Percentiles rank a stretch among this genome's conserved stretches.
These are phyloP conservation scores for Drosera spatulata DNA, from an alignment of 179 eudicot species.

Conservation along the genomic window DNA sequence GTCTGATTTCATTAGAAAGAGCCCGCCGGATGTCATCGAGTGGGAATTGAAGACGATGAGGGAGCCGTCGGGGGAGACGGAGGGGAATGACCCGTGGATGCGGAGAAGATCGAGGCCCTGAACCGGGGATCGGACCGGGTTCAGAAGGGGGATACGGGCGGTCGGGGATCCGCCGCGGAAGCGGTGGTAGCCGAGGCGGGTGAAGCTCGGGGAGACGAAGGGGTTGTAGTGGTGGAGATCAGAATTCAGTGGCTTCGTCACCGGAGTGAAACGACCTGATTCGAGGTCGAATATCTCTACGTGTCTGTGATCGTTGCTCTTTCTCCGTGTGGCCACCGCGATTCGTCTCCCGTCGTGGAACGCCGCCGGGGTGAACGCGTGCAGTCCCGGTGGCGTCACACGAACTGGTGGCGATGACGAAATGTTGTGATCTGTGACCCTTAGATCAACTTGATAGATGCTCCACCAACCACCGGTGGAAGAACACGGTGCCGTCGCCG, in stretches of 20 bases:
- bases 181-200: conserved; percentile 59
- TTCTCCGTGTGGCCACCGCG: conserved; percentile 63
- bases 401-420: conserved; percentile 46
- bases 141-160: conserved; percentile 37
- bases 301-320: conserved; percentile 49
- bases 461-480: conserved; percentile 95
- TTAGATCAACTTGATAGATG: conserved; percentile 34
- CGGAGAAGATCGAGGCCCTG: conserved; percentile 40
- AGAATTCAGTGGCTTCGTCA: conserved; percentile 46
- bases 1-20: conserved; percentile 42
- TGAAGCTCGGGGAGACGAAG: conserved; percentile 47
- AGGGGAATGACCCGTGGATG: conserved; percentile 66
- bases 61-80: conserved; percentile 57
- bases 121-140: conserved; percentile 26
- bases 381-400: conserved; percentile 81
- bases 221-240: conserved; percentile 56
- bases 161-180: conserved; percentile 19
- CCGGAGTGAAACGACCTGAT: conserved; percentile 21
- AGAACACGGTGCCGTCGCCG: conserved; percentile 53
- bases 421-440: conserved; percentile 9
- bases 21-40: conserved; percentile 33
- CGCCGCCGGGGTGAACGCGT: conserved; percentile 78
- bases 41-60: conserved; percentile 54
- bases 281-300: conserved; percentile 54
- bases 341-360: conserved; percentile 35